These are phyloP conservation scores for Podospora tetraspora DNA, from an alignment of 495 filamentous ascomycete genomes.

Conservation along the genomic window DNA sequence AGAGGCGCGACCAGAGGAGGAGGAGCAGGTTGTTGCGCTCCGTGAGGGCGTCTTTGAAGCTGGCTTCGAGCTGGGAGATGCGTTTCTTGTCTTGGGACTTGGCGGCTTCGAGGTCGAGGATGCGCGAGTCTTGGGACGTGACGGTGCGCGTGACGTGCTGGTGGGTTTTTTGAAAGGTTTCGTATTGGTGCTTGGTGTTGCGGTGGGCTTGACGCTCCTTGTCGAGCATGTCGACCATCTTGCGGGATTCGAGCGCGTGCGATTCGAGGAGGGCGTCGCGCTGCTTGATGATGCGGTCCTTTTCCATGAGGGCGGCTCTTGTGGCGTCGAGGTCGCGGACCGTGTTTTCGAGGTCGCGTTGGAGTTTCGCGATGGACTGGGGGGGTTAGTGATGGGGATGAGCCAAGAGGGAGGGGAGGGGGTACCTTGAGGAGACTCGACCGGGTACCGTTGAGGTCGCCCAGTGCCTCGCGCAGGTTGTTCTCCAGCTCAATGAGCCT, in stretches of 20 bases:
- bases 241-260: constrained; percentile 77
- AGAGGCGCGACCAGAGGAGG: constrained; percentile 80
- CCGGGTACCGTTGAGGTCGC: constrained; percentile 79
- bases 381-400: constrained; percentile 3
- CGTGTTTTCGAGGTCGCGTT: constrained; percentile 79
- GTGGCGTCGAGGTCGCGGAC: constrained; percentile 73
- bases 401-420: not conserved
- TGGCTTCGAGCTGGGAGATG: constrained; percentile 65
- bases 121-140: constrained; percentile 73
- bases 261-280: constrained; percentile 90
- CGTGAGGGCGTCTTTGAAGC: constrained; percentile 75
- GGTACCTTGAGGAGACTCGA: constrained; percentile 71
- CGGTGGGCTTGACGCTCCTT: constrained; percentile 82
- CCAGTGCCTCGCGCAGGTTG: constrained; percentile 74
- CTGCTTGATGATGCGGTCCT: constrained; percentile 80
- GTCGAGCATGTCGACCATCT: constrained; percentile 81
- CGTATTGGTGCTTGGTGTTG: constrained; percentile 78
- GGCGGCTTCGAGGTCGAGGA: constrained; percentile 74
- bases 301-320: constrained; percentile 71
- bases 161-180: constrained; percentile 78
- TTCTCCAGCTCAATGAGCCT: constrained; percentile 83
- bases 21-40: constrained; percentile 88
- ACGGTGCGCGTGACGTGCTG: constrained; percentile 78
- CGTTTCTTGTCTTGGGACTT: constrained; percentile 69
- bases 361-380: constrained; percentile 77